phyloP scores from a whole-genome alignment of 129 eudicot species.

The Apium graveolens region DNA sequence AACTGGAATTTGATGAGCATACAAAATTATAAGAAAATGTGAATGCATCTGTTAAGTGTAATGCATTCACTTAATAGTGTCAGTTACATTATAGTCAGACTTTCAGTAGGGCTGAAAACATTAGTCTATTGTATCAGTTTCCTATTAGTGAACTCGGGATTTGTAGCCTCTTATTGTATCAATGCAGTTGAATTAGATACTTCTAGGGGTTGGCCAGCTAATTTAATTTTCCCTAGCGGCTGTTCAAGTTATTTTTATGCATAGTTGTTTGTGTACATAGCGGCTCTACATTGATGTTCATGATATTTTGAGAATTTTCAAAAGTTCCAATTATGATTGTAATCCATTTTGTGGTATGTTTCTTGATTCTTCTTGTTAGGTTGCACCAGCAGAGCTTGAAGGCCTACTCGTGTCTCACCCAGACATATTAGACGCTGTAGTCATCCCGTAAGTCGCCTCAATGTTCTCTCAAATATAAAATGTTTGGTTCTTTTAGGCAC shows the following conservation, averaged over 20 bases:
- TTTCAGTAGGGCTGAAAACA: background rate
- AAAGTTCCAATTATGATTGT: background rate
- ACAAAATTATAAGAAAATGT: background rate
- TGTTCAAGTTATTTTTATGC: background rate
- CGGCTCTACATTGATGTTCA: conserved; percentile 1
- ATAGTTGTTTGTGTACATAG: too few species aligned
- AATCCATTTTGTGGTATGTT: background rate
- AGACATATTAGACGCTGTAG: conserved; percentile 83
- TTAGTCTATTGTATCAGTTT: background rate
- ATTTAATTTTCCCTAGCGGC: background rate
- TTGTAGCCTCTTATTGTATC: background rate
- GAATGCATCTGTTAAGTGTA: too few species aligned
- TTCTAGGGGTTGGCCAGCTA: background rate
- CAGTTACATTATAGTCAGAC: background rate
- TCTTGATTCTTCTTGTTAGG: conserved; percentile 32
- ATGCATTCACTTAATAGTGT: background rate
- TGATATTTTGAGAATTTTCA: background rate
- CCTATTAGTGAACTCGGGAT: background rate
- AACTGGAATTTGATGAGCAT: background rate
- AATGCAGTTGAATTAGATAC: background rate
- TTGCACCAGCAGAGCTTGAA: conserved; percentile 98
- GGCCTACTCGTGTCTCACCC: conserved; percentile 74
- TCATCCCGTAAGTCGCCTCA: conserved; percentile 67
- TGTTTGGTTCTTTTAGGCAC: background rate
- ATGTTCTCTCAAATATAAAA: background rate